Conservation (phyloP, 2,329 filamentous ascomycete genomes). For the Intubia oerlemansii region DNA sequence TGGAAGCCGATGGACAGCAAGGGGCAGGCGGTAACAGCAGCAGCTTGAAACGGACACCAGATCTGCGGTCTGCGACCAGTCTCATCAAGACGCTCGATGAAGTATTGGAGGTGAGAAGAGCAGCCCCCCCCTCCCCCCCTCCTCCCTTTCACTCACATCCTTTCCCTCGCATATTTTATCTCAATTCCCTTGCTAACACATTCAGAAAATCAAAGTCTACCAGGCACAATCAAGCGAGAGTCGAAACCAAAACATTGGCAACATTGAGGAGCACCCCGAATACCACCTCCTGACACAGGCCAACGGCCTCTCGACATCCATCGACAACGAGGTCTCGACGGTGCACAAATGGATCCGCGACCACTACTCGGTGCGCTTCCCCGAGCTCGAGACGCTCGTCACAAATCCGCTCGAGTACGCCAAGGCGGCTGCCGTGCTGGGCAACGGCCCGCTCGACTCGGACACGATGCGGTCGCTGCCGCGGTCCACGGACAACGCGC, state of each 20-base stretch:
- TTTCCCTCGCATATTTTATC: constrained; percentile 9
- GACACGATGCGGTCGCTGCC: constrained; percentile 64
- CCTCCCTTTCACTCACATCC: constrained; percentile 10
- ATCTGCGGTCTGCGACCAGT: constrained; percentile 58
- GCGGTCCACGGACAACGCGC: constrained; percentile 54
- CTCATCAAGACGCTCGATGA: constrained; percentile 68
- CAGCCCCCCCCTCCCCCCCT: too few species aligned
- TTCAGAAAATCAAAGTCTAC: constrained; percentile 63
- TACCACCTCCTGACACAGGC: constrained; percentile 77
- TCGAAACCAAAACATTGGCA: constrained; percentile 46
- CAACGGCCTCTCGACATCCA: constrained; percentile 75
- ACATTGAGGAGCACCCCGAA: constrained; percentile 79
- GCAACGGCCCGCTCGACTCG: constrained; percentile 71
- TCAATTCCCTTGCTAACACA: constrained; percentile 15
- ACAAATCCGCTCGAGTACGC: constrained; percentile 88
- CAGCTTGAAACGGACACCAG: too few species aligned
- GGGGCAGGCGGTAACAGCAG: too few species aligned
- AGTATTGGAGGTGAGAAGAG: constrained; percentile 66
- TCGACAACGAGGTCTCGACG: constrained; percentile 77
- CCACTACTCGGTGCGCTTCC: constrained; percentile 84
- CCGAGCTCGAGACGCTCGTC: constrained; percentile 75
- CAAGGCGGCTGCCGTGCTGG: constrained; percentile 80
- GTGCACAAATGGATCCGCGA: constrained; percentile 95
- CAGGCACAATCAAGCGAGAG: constrained; percentile 46
- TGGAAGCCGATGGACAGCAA: constrained; percentile 63